Conservation (phyloP, 352 stramenopile genomes). For the Pythium phragmitis region DNA sequence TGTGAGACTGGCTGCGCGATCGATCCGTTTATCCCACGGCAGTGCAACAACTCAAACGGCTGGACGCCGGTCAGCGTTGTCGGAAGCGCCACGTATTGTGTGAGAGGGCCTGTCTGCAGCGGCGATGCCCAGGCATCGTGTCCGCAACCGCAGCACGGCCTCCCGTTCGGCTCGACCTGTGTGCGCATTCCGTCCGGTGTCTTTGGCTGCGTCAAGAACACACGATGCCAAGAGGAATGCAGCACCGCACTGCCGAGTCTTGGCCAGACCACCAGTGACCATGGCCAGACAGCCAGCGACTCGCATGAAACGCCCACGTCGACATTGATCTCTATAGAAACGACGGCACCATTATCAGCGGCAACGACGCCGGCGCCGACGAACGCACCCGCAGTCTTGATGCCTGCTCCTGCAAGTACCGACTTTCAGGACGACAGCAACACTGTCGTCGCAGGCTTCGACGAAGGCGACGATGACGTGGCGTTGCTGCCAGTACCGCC, state of each 20-base stretch:
- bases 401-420: background rate
- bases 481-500: background rate
- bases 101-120: constrained; percentile 9
- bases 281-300: background rate
- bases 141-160: constrained; percentile 14
- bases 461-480: background rate
- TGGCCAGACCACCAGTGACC: background rate
- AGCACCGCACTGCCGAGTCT: background rate
- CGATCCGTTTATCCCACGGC: constrained; percentile 7
- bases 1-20: constrained; percentile 20
- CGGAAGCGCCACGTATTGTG: constrained; percentile 10
- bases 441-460: too few relatives aligned
- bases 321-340: background rate
- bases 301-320: background rate
- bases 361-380: background rate
- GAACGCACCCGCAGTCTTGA: background rate
- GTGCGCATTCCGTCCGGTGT: constrained; percentile 14
- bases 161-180: constrained; percentile 25
- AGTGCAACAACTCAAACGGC: constrained; percentile 15
- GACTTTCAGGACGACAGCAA: background rate
- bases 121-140: constrained; percentile 8
- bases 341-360: background rate
- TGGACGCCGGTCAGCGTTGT: constrained; percentile 23
- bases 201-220: constrained; percentile 24
- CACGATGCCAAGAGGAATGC: constrained; percentile 12